Base-by-base conservation (phyloP, 2,329 filamentous ascomycete species). In the Chaetomium olivaceum region DNA sequence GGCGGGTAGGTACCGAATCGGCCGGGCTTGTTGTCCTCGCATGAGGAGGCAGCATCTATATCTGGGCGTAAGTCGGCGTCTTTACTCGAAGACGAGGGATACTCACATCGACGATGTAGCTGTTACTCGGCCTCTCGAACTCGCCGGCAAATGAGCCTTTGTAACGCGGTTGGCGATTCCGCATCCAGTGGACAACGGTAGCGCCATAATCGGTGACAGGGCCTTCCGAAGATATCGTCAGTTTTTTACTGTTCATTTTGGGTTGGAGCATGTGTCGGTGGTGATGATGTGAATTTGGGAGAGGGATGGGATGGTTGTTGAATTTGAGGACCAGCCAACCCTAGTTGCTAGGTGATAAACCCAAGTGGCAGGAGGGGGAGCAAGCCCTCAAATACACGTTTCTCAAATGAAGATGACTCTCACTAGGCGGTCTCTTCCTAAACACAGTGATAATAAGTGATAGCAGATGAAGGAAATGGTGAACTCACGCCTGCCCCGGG, bases 171-270 rank as follows among this genome's bases (percentile, higher is more conserved):
- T 88, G 85, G 64, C 94, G 88, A 74, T 92, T 87, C 74, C 91
- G 90, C 85, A 96, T 92, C 91, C 92, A 99, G 78, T 96, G 91
- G 61, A 91, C 89, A 76, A 96, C 86, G 11, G 92, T 95, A 27
- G 93, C 90, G 73, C 92, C 91, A 84, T 97, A 97, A 78, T 97
- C 93, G 54, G 93, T 97, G 16, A 96, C 92, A 54, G 93, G 91
- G 69, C 93, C 92, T 96, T 59, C 19, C 2, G 8, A 9, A 5
- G 58, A 12, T 11, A 25, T 11, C n/a, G 66, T 71, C 43, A 67
- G 67, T 50, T 31, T 66, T 54, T 43, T 16, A 23, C 1, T 6
- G 7, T 7, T 19, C 46, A 48, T 48, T 23, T 48, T 48, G 2
- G 46, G 46, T 11, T 48, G n/a, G 2, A 23, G n/a, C 2, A 48